A percentile compares a stretch with the other conserved stretches of the same genome.
These are phyloP conservation scores for Aspergillus bridgeri DNA, from an alignment of 495 filamentous ascomycete species.

Conservation along the genomic window DNA sequence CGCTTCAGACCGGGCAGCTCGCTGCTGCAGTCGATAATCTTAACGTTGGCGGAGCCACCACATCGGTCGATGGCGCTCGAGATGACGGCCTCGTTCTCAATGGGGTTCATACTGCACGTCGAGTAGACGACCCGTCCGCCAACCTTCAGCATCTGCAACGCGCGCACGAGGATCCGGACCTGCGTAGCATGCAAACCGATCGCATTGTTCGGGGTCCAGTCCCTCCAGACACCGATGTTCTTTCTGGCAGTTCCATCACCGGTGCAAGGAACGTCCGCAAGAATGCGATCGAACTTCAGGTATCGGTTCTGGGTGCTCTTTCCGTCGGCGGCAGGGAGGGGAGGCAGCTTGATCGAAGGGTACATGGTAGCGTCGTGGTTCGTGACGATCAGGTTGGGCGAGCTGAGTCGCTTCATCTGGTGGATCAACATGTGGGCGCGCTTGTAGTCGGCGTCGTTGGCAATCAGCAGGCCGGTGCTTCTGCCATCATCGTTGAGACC, in stretches of 20 bases:
- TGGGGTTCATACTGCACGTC: conserved; percentile 95
- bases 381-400: conserved; percentile 93
- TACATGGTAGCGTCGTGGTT: conserved; percentile 98
- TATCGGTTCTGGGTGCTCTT: conserved; percentile 58
- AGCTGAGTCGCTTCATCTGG: conserved; percentile 93
- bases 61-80: conserved; percentile 82
- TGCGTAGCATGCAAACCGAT: conserved; percentile 83
- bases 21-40: conserved; percentile 76
- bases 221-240: conserved; percentile 89
- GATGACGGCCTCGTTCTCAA: conserved; percentile 96
- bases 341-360: conserved; percentile 77
- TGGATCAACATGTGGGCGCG: conserved; percentile 94
- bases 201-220: conserved; percentile 82
- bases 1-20: conserved; percentile 74
- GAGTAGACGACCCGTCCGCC: conserved; percentile 95
- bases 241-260: conserved; percentile 92
- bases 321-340: conserved; percentile 42
- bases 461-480: conserved; percentile 85
- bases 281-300: conserved; percentile 92
- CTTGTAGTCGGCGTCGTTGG: conserved; percentile 94
- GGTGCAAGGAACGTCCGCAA: conserved; percentile 95
- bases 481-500: conserved; percentile 75
- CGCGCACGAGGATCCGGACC: conserved; percentile 83
- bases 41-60: conserved; percentile 76
- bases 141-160: conserved; percentile 93